Evolutionary conservation across 306 rosid species (phyloP), one percentile per base, ranked within the genome.

Genomic region (Acacia crassicarpa): DNA sequence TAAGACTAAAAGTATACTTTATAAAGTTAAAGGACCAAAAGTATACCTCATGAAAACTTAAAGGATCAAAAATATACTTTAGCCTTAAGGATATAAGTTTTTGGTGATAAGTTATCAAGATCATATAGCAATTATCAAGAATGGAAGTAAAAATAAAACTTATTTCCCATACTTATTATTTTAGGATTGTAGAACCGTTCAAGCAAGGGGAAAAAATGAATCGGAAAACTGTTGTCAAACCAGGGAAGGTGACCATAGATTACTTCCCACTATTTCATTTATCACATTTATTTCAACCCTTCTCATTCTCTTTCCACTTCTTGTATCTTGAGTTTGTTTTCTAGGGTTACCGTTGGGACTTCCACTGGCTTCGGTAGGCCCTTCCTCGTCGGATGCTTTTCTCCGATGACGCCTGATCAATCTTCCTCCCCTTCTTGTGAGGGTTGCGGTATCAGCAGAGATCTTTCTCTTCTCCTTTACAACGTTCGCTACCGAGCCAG

Each of bases 341-440:
- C 85, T 83, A 83, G 89, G 89, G 89, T 86, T 83, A 83, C 87
- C 87, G 89, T 86, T 86, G 61, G 75, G 20, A 69, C 73, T 23
- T 49, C 61, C 81, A 41, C 74, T 53, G 25, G 9, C 72, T 13
- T 70, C 78, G 65, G 69, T 40, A 71, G 45, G n/a, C 62, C 66
- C 72, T 41, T 72, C 15, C 40, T 75, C 81, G 32, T 49, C 75
- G 27, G 13, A 84, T 77, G 86, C 83, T 59, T 15, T 8, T 49
- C 78, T 75, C 82, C 87, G 68, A 88, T 88, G 91, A 88, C 83
- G 79, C 70, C 46, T 1, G 63, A 49, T 1, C 76, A 62, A 16
- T 13, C 71, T 23, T 69, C 76, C 1, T 2, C 84, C 43, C 35
- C 74, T 1, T 2, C 75, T 0, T 92, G 97, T 83, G 78, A 70